phyloP scores from a whole-genome alignment of 495 filamentous ascomycete genomes.

The Hyaloscypha variabilis region DNA sequence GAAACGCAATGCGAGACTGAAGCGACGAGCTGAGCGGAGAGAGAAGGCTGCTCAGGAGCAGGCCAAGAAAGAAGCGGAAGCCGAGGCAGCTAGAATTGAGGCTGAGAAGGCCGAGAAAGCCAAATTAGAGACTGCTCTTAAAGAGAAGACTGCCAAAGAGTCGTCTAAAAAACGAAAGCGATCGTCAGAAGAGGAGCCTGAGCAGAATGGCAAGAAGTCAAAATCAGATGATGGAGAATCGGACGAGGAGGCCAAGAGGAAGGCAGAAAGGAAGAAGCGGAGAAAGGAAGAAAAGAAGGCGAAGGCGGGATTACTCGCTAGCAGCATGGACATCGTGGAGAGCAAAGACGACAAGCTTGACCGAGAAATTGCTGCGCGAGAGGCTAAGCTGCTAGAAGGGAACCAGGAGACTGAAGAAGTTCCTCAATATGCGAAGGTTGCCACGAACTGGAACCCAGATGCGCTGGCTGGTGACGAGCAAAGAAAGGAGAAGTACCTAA shows the following conservation, averaged over 20 bases:
- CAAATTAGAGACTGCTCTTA: constrained; percentile 3
- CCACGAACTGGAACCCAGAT: constrained; percentile 51
- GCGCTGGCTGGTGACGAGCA: constrained; percentile 50
- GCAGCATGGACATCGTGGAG: neutral
- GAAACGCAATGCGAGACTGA: constrained; percentile 15
- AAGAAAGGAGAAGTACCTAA: constrained; percentile 58
- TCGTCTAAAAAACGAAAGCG: constrained; percentile 8
- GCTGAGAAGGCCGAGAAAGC: constrained; percentile 8
- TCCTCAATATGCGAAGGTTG: neutral
- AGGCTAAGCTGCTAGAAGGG: neutral
- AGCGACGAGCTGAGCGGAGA: constrained; percentile 4
- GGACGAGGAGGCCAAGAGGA: constrained; percentile 16
- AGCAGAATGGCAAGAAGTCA: constrained; percentile 23
- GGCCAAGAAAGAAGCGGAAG: neutral
- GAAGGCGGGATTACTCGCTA: neutral
- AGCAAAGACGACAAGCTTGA: constrained; percentile 23
- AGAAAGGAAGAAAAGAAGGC: constrained; percentile 5
- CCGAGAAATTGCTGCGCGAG: constrained; percentile 6
- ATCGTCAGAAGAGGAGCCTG: constrained; percentile 2
- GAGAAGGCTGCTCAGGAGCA: neutral
- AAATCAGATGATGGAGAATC: constrained; percentile 22
- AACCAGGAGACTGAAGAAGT: neutral
- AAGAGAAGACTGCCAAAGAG: neutral
- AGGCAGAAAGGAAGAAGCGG: constrained; percentile 22
- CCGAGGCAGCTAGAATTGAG: neutral